Percentiles rank a stretch among this genome's conserved stretches.
Conservation (phyloP, 805 yeast species). For the Cyberlindnera suaveolens region DNA sequence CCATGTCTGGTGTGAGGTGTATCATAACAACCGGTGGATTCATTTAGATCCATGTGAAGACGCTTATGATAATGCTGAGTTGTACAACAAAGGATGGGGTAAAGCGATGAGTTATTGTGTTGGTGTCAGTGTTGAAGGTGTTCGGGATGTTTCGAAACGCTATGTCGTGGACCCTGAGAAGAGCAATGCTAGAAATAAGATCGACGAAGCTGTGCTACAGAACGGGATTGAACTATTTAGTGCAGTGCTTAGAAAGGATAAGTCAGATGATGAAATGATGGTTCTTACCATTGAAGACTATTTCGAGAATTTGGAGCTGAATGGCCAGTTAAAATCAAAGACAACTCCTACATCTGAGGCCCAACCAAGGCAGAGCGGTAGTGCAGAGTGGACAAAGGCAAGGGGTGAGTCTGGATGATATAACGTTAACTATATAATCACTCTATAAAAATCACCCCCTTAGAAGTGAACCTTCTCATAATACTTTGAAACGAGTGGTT, state of each 20-base stretch:
- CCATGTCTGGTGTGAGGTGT: constrained; percentile 95
- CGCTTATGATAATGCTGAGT: constrained; percentile 71
- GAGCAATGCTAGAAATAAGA: constrained; percentile 40
- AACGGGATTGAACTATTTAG: constrained; percentile 33
- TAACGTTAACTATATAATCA: not conserved
- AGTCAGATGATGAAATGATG: constrained; percentile 32
- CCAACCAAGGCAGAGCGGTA: constrained; percentile 64
- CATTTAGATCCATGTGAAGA: constrained; percentile 88
- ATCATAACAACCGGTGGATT: constrained; percentile 68
- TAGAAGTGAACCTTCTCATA: constrained; percentile 13
- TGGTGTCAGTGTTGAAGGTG: constrained; percentile 58
- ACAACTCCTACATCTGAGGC: constrained; percentile 12
- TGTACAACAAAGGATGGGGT: constrained; percentile 86
- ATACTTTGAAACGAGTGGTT: constrained; percentile 12
- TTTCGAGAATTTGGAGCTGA: constrained; percentile 29
- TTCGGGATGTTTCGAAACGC: constrained; percentile 62
- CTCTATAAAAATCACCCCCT: not conserved
- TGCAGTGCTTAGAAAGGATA: constrained; percentile 23
- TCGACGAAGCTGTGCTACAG: constrained; percentile 34
- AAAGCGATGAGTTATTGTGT: constrained; percentile 86
- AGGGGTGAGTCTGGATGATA: constrained; percentile 70
- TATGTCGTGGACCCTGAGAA: constrained; percentile 46
- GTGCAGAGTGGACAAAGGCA: constrained; percentile 62
- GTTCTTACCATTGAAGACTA: constrained; percentile 31
- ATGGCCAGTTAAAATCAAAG: constrained; percentile 4